These are phyloP conservation scores for Cornus controversa DNA, from an alignment of 148 eudicot genomes.

Conservation along the genomic window DNA sequence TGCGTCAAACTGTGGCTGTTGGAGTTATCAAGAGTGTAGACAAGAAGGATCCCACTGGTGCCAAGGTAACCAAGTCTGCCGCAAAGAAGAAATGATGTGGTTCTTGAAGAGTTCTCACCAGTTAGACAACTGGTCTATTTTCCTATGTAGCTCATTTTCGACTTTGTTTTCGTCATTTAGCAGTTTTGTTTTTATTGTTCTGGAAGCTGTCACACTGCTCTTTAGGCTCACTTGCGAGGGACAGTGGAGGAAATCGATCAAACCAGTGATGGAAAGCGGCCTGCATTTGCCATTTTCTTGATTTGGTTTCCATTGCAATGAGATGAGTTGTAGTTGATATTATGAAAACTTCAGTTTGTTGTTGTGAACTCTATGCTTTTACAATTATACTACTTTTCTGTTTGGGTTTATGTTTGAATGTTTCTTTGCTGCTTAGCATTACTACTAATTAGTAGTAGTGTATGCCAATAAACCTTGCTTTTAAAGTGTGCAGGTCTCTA, in stretches of 20 bases:
- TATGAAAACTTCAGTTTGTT: not conserved
- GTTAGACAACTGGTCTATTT: not conserved
- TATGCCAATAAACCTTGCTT: too few species aligned
- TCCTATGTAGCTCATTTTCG: not conserved
- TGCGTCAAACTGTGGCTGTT: slow-evolving; percentile 32
- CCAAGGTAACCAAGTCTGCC: slow-evolving; percentile 35
- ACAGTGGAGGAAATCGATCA: not conserved
- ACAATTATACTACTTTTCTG: not conserved
- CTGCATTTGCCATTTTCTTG: not conserved
- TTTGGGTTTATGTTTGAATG: too few species aligned
- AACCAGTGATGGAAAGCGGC: not conserved
- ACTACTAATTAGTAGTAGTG: too few species aligned
- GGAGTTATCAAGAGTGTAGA: slow-evolving; percentile 32
- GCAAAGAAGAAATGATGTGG: slow-evolving; percentile 25
- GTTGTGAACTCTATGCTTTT: not conserved
- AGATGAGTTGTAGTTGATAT: not conserved
- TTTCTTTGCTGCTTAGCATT: too few species aligned
- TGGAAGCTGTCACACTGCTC: not conserved
- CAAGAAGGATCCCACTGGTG: slow-evolving; percentile 34
- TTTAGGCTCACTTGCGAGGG: slow-evolving; percentile 16
- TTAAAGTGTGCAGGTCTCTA: too few species aligned
- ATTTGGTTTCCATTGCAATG: not conserved
- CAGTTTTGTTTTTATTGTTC: not conserved
- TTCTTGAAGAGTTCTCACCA: not conserved
- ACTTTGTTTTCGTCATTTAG: not conserved